These are phyloP conservation scores for Diplogelasinospora grovesii DNA, from an alignment of 495 filamentous ascomycete genomes.

Conservation along the genomic window DNA sequence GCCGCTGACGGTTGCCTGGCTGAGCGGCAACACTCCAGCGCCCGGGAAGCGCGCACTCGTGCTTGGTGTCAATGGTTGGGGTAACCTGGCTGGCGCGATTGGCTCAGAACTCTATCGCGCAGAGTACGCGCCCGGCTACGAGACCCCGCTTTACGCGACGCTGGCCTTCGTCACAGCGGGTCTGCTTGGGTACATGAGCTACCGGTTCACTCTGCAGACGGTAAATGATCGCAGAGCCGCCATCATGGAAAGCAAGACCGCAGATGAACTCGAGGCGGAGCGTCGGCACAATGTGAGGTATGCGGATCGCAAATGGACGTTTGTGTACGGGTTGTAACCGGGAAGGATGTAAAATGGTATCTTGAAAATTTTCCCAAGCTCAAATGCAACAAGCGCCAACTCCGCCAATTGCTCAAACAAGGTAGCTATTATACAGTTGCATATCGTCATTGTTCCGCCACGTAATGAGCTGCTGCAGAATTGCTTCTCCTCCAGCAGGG, in stretches of 20 bases:
- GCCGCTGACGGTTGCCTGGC: constrained; percentile 52
- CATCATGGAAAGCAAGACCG: constrained; percentile 1
- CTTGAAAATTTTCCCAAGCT: background rate
- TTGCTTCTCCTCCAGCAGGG: no score
- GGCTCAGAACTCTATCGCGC: constrained; percentile 37
- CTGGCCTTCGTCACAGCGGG: constrained; percentile 33
- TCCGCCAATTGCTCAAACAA: no score
- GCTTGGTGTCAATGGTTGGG: constrained; percentile 55
- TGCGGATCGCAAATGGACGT: constrained; percentile 5
- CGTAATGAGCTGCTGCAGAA: constrained; percentile 1
- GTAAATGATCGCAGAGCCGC: constrained; percentile 17
- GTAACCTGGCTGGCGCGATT: constrained; percentile 51
- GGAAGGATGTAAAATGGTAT: no score
- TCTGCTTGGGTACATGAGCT: constrained; percentile 35
- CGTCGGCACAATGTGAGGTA: constrained; percentile 1
- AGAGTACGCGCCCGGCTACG: constrained; percentile 28
- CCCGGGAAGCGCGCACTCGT: constrained; percentile 44
- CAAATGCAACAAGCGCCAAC: background rate
- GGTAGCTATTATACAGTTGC: no score
- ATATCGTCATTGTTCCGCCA: constrained; percentile 9
- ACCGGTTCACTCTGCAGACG: constrained; percentile 20
- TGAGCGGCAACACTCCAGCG: constrained; percentile 43
- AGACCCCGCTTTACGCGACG: constrained; percentile 37
- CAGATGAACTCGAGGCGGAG: background rate
- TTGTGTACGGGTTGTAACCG: constrained; percentile 5